Evolutionary conservation across 2,329 filamentous ascomycete species (phyloP).

Genomic region (Arthroderma sp.): DNA sequence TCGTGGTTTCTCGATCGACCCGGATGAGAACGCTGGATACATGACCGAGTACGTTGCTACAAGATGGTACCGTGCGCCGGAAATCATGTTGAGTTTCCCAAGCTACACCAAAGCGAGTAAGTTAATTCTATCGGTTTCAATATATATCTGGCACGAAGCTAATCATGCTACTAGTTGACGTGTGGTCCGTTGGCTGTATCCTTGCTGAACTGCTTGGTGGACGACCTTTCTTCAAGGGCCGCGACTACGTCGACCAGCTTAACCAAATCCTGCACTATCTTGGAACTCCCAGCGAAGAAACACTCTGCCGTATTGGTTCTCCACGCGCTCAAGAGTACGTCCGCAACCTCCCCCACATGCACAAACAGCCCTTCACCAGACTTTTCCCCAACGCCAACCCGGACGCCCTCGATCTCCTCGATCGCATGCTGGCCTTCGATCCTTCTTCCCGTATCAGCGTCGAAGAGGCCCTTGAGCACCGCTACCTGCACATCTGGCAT

Average conservation of each 20-base stretch:
- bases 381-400: slow-evolving; percentile 94
- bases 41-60: slow-evolving; percentile 99
- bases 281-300: slow-evolving; percentile 92
- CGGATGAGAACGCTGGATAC: slow-evolving; percentile 95
- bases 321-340: slow-evolving; percentile 97
- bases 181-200: slow-evolving; percentile 98
- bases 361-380: slow-evolving; percentile 76
- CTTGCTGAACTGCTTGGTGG: slow-evolving; percentile 90
- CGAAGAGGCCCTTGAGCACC: slow-evolving; percentile 89
- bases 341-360: slow-evolving; percentile 87
- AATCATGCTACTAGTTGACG: slow-evolving; percentile 58
- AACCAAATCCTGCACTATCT: slow-evolving; percentile 99
- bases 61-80: slow-evolving; percentile 94
- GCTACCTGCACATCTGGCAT: slow-evolving; percentile 96
- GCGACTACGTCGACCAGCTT: slow-evolving; percentile 97
- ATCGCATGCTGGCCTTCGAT: slow-evolving; percentile 96
- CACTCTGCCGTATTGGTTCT: slow-evolving; percentile 82
- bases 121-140: slow-evolving; percentile 34
- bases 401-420: slow-evolving; percentile 85
- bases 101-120: slow-evolving; percentile 99
- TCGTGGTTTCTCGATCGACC: slow-evolving; percentile 90
- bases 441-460: slow-evolving; percentile 86
- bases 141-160: slow-evolving; percentile 8
- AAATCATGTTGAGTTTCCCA: slow-evolving; percentile 99
- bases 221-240: slow-evolving; percentile 96